Evolutionary conservation across 805 yeast species (phyloP).

Genomic region (Saturnispora ahearnii): DNA sequence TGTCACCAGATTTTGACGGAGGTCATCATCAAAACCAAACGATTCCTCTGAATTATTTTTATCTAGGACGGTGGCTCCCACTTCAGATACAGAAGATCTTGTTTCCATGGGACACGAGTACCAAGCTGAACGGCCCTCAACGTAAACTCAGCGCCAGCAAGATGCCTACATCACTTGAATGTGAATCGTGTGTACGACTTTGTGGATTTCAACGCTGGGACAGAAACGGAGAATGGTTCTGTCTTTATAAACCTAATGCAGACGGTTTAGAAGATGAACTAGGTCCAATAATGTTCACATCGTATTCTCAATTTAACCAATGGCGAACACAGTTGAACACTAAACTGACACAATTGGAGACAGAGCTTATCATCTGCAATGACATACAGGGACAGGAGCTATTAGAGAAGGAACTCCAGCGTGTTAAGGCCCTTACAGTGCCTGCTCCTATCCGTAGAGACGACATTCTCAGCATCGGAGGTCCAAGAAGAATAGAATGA

Average conservation of each 20-base stretch:
- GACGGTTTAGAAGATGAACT: neutral
- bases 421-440: neutral
- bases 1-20: slow-evolving; percentile 25
- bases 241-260: neutral
- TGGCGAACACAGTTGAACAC: neutral
- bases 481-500: neutral
- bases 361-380: neutral
- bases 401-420: neutral
- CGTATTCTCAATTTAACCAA: neutral
- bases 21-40: slow-evolving; percentile 25
- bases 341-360: neutral
- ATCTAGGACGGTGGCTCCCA: slow-evolving; percentile 30
- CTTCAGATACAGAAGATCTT: slow-evolving; percentile 17
- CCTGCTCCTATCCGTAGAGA: neutral
- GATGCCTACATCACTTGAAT: slow-evolving; percentile 8
- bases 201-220: neutral
- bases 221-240: slow-evolving; percentile 2
- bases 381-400: neutral
- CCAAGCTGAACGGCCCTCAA: neutral
- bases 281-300: neutral
- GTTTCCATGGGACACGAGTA: slow-evolving; percentile 22
- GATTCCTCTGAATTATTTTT: slow-evolving; percentile 25
- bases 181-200: neutral
- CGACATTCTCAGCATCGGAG: neutral
- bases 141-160: neutral